Evolutionary conservation across 495 filamentous ascomycete species (phyloP).

Genomic region (Podospora fimiseda): DNA sequence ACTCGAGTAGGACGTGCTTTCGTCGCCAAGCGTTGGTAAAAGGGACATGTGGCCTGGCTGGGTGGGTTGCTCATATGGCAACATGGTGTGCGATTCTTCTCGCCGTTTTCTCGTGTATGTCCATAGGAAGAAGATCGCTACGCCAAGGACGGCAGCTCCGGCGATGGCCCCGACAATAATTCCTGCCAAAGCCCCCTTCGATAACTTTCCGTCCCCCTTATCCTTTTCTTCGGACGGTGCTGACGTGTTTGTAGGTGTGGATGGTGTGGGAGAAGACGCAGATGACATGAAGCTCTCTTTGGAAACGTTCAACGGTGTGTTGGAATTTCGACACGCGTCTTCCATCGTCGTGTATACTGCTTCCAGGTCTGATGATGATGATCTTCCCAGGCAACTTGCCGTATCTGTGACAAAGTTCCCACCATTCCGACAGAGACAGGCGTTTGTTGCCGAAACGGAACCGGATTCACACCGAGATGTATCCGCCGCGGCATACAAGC

Average conservation of each 20-base stretch:
- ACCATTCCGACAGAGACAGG: constrained; percentile 39
- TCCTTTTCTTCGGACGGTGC: background rate
- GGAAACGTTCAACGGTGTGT: constrained; percentile 23
- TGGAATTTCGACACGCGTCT: constrained; percentile 21
- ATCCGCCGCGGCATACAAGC: constrained; percentile 31
- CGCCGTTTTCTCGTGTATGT: constrained; percentile 16
- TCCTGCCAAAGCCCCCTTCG: constrained; percentile 17
- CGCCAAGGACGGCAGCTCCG: constrained; percentile 18
- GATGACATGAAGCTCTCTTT: constrained; percentile 28
- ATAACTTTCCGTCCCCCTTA: constrained; percentile 8
- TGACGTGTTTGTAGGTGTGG: constrained; percentile 3
- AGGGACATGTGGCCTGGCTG: constrained; percentile 5
- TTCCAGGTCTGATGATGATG: constrained; percentile 24
- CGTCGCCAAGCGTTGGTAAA: constrained; percentile 7
- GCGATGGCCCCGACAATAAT: constrained; percentile 23
- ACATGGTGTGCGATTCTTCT: constrained; percentile 34
- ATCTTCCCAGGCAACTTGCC: constrained; percentile 34
- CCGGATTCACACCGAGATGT: constrained; percentile 25
- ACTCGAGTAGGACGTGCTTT: constrained; percentile 3
- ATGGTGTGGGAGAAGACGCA: background rate
- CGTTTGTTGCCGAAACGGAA: constrained; percentile 30
- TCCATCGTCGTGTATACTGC: constrained; percentile 33
- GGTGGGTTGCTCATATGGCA: constrained; percentile 6
- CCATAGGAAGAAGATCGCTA: constrained; percentile 18
- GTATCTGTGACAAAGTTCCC: constrained; percentile 39